phyloP scores from a whole-genome alignment of 2,329 filamentous ascomycete genomes.

The Dactylellina parvicollis region DNA sequence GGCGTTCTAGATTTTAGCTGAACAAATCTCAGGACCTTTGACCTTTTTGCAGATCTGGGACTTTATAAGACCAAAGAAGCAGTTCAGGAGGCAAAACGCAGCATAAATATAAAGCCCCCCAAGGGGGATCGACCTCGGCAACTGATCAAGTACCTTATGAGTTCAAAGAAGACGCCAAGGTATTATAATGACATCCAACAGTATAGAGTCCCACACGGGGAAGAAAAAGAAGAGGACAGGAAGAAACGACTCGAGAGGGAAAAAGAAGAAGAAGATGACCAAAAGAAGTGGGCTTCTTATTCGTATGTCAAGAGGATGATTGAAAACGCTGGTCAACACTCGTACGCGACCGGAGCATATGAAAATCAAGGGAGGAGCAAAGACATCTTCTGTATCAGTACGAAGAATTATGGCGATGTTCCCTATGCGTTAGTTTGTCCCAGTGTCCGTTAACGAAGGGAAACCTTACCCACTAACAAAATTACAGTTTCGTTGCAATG shows the following conservation, averaged over 20 bases:
- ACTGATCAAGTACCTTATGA: slow-evolving; percentile 1
- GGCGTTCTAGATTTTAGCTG: background rate
- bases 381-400: background rate
- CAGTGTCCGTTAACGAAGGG: slow-evolving; percentile 33
- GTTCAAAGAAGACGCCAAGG: background rate
- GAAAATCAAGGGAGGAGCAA: background rate
- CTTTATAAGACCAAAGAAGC: slow-evolving; percentile 4
- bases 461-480: slow-evolving; percentile 23
- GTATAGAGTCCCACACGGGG: background rate
- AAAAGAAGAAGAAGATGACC: background rate
- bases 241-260: background rate
- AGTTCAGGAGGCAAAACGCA: background rate
- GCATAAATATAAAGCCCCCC: background rate
- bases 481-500: slow-evolving; percentile 30
- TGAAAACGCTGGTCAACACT: too few relatives aligned
- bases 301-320: background rate
- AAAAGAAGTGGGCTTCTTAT: background rate
- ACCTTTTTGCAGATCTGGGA: slow-evolving; percentile 26
- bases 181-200: slow-evolving; percentile 18
- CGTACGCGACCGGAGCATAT: background rate
- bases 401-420: slow-evolving; percentile 5
- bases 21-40: slow-evolving; percentile 26
- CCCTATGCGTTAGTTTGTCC: slow-evolving; percentile 29
- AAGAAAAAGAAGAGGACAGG: background rate
- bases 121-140: background rate